A percentile compares a stretch with the other conserved stretches of the same genome.
These are phyloP conservation scores for Ophiocordyceps camponoti-leonardi DNA, from an alignment of 2,329 filamentous ascomycete genomes.

Conservation along the genomic window DNA sequence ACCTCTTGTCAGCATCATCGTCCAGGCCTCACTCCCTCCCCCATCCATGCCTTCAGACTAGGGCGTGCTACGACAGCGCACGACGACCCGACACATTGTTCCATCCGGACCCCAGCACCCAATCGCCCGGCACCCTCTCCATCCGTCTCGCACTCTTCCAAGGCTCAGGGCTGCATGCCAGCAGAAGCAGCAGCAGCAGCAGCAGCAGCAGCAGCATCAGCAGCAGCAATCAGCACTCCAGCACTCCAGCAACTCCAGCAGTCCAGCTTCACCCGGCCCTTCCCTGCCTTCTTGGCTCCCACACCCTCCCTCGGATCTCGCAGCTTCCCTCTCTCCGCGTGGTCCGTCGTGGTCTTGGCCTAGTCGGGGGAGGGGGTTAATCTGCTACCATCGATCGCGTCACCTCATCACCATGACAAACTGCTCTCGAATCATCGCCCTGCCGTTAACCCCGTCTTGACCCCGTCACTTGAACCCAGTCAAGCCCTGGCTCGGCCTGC, in stretches of 20 bases:
- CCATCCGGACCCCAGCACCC: conserved; percentile 3
- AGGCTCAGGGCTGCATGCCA: conserved; percentile 1
- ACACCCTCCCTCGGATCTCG: not conserved
- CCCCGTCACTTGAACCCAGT: conserved; percentile 8
- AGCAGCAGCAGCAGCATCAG: no score
- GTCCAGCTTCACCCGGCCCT: conserved; percentile 3
- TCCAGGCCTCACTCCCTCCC: not conserved
- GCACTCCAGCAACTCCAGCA: no score
- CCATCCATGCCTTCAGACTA: not conserved
- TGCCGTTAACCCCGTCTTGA: conserved; percentile 5
- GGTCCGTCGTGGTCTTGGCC: not conserved
- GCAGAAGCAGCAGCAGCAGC: not conserved
- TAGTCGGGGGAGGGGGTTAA: no score
- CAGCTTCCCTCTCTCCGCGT: not conserved
- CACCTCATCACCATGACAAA: conserved; percentile 17
- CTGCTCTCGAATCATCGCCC: not conserved
- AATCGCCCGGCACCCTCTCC: conserved; percentile 1
- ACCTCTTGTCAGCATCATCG: no score
- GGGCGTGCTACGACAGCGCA: conserved; percentile 3
- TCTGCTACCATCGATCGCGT: not conserved
- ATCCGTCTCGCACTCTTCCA: conserved; percentile 2
- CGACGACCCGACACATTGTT: conserved; percentile 3
- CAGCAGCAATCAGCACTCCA: no score
- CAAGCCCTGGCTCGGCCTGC: conserved; percentile 15
- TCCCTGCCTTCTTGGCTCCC: conserved; percentile 3